phyloP scores from a whole-genome alignment of 768 basidiomycete species.

The Mycena latifolia region DNA sequence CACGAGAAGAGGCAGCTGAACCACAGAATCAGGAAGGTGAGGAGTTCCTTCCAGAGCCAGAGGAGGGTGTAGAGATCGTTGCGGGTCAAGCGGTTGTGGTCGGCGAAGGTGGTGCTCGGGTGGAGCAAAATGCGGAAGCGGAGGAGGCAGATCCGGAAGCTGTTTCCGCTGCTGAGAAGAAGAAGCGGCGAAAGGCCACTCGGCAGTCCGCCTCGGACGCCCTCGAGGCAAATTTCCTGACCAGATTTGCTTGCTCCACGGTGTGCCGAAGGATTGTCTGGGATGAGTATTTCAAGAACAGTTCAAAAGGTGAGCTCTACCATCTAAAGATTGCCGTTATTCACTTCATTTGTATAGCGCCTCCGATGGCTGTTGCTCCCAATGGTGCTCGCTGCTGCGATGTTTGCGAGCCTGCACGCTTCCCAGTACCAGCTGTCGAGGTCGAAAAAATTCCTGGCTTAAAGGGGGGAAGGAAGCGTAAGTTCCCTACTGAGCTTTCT shows the following conservation, averaged over 20 bases:
- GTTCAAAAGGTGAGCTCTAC: slow-evolving; percentile 19
- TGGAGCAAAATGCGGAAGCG: slow-evolving; percentile 10
- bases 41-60: slow-evolving; percentile 3
- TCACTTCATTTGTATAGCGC: too few relatives aligned
- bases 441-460: slow-evolving; percentile 16
- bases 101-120: slow-evolving; percentile 14
- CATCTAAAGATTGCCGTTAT: too few relatives aligned
- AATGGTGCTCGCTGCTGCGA: slow-evolving; percentile 32
- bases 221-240: slow-evolving; percentile 16
- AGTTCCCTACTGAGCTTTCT: neutral
- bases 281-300: slow-evolving; percentile 38
- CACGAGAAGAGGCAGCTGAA: slow-evolving; percentile 8
- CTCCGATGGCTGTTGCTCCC: too few relatives aligned
- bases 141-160: slow-evolving; percentile 2
- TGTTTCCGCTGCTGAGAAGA: neutral
- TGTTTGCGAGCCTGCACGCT: slow-evolving; percentile 19
- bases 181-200: slow-evolving; percentile 9
- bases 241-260: slow-evolving; percentile 6
- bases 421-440: slow-evolving; percentile 18
- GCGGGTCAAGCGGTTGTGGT: slow-evolving; percentile 18
- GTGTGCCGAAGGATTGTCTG: slow-evolving; percentile 27
- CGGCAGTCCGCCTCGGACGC: neutral
- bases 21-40: slow-evolving; percentile 12
- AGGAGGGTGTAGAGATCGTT: slow-evolving; percentile 12
- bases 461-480: slow-evolving; percentile 26